phyloP scores from a whole-genome alignment of 768 basidiomycete species.

The Xerocomus spinulosus region DNA sequence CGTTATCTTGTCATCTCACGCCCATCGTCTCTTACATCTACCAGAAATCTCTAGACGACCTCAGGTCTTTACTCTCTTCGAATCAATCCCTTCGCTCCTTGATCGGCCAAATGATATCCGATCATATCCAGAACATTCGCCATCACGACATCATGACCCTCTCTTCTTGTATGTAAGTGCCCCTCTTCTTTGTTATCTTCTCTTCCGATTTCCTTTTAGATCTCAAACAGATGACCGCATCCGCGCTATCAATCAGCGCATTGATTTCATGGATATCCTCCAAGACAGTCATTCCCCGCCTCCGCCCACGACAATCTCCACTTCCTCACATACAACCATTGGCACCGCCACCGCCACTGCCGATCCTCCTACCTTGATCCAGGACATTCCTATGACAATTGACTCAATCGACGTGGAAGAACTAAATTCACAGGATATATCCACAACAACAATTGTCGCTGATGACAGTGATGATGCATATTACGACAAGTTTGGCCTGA shows the following conservation, averaged over 20 bases:
- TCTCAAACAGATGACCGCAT: conserved; percentile 37
- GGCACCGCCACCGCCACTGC: not conserved
- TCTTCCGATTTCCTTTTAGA: conserved; percentile 21
- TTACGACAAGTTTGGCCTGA: conserved; percentile 43
- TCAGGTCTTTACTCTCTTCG: conserved; percentile 21
- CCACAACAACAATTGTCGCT: conserved; percentile 16
- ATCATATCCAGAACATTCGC: conserved; percentile 20
- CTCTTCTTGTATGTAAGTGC: conserved; percentile 38
- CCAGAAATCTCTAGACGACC: conserved; percentile 29
- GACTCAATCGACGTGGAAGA: conserved; percentile 16
- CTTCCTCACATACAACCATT: conserved; percentile 13
- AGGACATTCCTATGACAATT: conserved; percentile 2
- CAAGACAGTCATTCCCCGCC: conserved; percentile 13
- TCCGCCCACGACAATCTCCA: conserved; percentile 14
- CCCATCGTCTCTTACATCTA: not conserved
- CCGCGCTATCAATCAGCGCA: conserved; percentile 33
- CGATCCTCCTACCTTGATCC: not conserved
- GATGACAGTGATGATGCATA: conserved; percentile 43
- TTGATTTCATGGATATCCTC: conserved; percentile 17
- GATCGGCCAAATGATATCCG: conserved; percentile 22
- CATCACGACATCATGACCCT: conserved; percentile 37
- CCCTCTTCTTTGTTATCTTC: not conserved
- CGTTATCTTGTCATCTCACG: not conserved
- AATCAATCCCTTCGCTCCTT: conserved; percentile 16
- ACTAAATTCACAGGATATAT: conserved; percentile 21